Evolutionary conservation across 1,284 basidiomycete species (phyloP).

Genomic region (Peniophora sp.): DNA sequence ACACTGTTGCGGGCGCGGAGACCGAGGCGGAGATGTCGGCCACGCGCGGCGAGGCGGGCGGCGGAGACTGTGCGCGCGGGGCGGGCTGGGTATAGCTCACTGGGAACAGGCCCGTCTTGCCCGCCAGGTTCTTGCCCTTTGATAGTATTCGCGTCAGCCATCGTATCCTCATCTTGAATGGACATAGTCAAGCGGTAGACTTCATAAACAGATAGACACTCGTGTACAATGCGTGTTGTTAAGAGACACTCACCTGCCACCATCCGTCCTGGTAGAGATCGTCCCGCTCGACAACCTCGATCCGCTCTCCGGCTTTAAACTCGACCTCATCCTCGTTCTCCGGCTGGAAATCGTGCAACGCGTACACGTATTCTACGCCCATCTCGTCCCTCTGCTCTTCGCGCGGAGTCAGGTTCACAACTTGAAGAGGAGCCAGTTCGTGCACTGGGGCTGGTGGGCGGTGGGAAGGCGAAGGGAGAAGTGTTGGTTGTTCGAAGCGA

Average conservation of each 20-base stretch:
- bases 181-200: no score
- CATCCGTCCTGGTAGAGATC: slow-evolving; percentile 96
- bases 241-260: slow-evolving; percentile 78
- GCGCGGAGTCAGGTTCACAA: no score
- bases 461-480: no score
- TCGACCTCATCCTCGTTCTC: slow-evolving; percentile 93
- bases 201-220: slow-evolving; percentile 2
- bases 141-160: slow-evolving; percentile 11
- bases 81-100: slow-evolving; percentile 78
- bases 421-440: no score
- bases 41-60: slow-evolving; percentile 3
- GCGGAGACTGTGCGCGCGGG: slow-evolving; percentile 28
- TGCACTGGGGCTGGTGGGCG: no score
- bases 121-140: slow-evolving; percentile 80
- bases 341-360: slow-evolving; percentile 80
- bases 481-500: no score
- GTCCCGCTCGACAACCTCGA: slow-evolving; percentile 89
- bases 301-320: slow-evolving; percentile 82
- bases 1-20: background rate
- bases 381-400: no score
- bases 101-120: slow-evolving; percentile 87
- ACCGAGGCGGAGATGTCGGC: background rate
- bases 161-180: background rate
- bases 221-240: slow-evolving; percentile 4
- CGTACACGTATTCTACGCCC: slow-evolving; percentile 54